Conservation (phyloP, 768 basidiomycete genomes). For the Tephrocybe rancida region DNA sequence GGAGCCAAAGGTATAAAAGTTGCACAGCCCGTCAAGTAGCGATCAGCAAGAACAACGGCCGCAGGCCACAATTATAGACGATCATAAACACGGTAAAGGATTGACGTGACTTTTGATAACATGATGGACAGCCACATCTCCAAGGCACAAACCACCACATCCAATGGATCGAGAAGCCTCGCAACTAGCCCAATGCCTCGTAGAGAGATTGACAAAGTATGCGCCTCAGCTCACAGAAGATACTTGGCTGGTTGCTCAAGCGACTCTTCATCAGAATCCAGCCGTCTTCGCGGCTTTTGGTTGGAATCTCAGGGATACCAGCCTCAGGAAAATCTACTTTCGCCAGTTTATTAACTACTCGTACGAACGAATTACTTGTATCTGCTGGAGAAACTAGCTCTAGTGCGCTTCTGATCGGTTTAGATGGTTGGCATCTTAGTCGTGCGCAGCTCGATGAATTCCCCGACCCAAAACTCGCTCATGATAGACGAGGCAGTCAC, state of each 20-base stretch:
- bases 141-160: neutral
- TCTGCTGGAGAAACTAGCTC: slow-evolving; percentile 15
- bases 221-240: slow-evolving; percentile 15
- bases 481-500: slow-evolving; percentile 81
- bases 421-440: slow-evolving; percentile 93
- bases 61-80: slow-evolving; percentile 1
- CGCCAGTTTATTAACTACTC: slow-evolving; percentile 56
- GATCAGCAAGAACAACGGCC: slow-evolving; percentile 1
- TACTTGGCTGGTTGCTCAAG: neutral
- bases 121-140: slow-evolving; percentile 2
- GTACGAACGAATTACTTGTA: slow-evolving; percentile 48
- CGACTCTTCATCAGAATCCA: slow-evolving; percentile 33
- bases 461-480: slow-evolving; percentile 75
- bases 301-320: slow-evolving; percentile 79
- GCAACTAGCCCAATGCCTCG: slow-evolving; percentile 38
- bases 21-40: slow-evolving; percentile 14
- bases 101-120: neutral
- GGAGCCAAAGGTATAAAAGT: neutral
- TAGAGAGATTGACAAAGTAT: slow-evolving; percentile 41
- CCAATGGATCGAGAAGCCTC: slow-evolving; percentile 42
- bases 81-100: too few species aligned
- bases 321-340: slow-evolving; percentile 89
- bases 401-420: slow-evolving; percentile 67
- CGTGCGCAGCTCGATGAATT: slow-evolving; percentile 76
- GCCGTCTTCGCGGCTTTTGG: slow-evolving; percentile 51